Evolutionary conservation across 495 filamentous ascomycete genomes (phyloP).

Genomic region (Massariosphaeria phaeospora): DNA sequence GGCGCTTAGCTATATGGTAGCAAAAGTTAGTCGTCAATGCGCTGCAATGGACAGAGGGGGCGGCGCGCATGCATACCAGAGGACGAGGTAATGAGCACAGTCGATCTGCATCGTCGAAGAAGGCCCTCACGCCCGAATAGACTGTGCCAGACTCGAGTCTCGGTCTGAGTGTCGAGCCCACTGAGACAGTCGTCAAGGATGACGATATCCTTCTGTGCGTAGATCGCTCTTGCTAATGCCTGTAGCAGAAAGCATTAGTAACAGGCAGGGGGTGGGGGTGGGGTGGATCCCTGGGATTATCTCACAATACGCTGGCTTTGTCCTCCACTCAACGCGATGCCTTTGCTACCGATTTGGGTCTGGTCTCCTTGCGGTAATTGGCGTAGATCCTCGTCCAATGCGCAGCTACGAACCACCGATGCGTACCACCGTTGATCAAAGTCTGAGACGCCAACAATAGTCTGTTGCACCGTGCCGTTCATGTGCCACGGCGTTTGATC

Average conservation of each 20-base stretch:
- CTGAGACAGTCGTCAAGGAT: constrained; percentile 59
- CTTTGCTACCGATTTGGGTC: constrained; percentile 60
- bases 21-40: background rate
- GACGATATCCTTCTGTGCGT: constrained; percentile 51
- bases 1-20: constrained; percentile 38
- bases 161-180: constrained; percentile 57
- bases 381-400: constrained; percentile 49
- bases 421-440: constrained; percentile 58
- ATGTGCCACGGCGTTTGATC: constrained; percentile 51
- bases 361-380: constrained; percentile 48
- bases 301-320: constrained; percentile 60
- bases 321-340: constrained; percentile 59
- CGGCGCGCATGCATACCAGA: constrained; percentile 36
- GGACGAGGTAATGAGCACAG: constrained; percentile 51
- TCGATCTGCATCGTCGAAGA: constrained; percentile 46
- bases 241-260: constrained; percentile 18
- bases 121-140: constrained; percentile 49
- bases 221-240: constrained; percentile 55
- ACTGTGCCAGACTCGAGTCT: constrained; percentile 54
- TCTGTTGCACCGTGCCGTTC: constrained; percentile 56
- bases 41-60: constrained; percentile 11
- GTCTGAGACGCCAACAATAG: constrained; percentile 50
- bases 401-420: constrained; percentile 60
- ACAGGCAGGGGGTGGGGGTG: background rate
- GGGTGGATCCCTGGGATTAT: constrained; percentile 15